Conservation (phyloP, 495 filamentous ascomycete genomes). For the Penicillium atrosanguineum region DNA sequence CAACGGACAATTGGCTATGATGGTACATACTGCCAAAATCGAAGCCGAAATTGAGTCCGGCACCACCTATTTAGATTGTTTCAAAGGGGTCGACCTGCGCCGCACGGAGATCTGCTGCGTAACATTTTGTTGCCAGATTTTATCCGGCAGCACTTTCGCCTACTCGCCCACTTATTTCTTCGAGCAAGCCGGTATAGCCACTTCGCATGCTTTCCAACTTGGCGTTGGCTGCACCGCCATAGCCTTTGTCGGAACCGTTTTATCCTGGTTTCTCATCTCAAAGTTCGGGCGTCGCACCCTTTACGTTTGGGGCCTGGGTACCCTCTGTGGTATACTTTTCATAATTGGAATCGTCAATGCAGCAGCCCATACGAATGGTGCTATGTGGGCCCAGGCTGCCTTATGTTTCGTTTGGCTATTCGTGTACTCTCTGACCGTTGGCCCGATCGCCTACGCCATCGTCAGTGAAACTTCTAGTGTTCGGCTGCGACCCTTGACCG, state of each 20-base stretch:
- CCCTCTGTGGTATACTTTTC: conserved; percentile 55
- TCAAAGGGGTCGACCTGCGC: conserved; percentile 64
- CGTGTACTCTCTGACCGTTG: conserved; percentile 66
- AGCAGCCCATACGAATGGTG: conserved; percentile 38
- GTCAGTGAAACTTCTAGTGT: conserved; percentile 68
- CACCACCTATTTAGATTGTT: conserved; percentile 63
- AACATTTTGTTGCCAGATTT: conserved; percentile 70
- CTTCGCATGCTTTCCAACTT: conserved; percentile 51
- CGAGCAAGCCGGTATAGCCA: conserved; percentile 61
- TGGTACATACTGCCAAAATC: conserved; percentile 59
- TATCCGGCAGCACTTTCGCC: conserved; percentile 68
- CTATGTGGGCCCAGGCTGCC: conserved; percentile 40
- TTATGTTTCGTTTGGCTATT: conserved; percentile 67
- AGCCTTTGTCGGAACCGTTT: conserved; percentile 54
- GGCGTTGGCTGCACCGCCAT: conserved; percentile 54
- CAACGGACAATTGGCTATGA: conserved; percentile 52
- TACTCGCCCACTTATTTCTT: conserved; percentile 74
- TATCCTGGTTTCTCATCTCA: conserved; percentile 51
- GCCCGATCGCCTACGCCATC: conserved; percentile 69
- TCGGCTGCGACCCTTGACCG: conserved; percentile 65
- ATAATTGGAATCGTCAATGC: conserved; percentile 65
- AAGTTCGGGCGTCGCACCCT: conserved; percentile 62
- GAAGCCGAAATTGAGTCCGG: conserved; percentile 58
- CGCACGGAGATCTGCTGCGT: conserved; percentile 71
- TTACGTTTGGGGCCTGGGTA: conserved; percentile 62